Evolutionary conservation across 1,284 basidiomycete species (phyloP).

Genomic region (Dichomitus squalens): DNA sequence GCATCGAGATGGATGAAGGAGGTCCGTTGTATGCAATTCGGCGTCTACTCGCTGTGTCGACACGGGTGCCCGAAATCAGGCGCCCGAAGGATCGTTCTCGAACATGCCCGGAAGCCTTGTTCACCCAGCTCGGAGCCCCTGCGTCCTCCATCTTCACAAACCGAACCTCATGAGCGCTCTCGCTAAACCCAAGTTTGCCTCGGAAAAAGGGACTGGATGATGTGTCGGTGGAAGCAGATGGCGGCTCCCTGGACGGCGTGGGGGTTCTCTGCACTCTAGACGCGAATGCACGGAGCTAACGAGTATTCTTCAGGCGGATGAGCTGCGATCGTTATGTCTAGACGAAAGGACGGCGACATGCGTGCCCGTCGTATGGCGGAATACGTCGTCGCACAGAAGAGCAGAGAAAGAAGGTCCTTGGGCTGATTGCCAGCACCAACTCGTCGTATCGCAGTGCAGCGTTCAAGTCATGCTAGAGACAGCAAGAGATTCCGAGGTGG

Average conservation of each 20-base stretch:
- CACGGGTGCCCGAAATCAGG: too few species aligned
- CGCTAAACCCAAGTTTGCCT: constrained; percentile 7
- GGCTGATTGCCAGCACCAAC: constrained; percentile 6
- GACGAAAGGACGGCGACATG: constrained; percentile 11
- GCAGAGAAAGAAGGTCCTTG: constrained; percentile 14
- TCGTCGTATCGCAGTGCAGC: neutral
- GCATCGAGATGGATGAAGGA: too few species aligned
- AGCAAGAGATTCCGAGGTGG: too few species aligned
- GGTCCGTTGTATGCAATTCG: too few species aligned
- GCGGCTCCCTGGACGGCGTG: constrained; percentile 21
- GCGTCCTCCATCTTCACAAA: too few species aligned
- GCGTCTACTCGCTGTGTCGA: too few species aligned
- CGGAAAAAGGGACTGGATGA: constrained; percentile 25
- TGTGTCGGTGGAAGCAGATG: constrained; percentile 20
- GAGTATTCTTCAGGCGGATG: constrained; percentile 5
- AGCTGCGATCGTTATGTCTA: constrained; percentile 12
- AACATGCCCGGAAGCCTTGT: too few species aligned
- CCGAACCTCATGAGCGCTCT: constrained; percentile 21
- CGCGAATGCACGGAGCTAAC: neutral
- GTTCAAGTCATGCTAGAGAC: too few species aligned
- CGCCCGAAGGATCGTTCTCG: too few species aligned
- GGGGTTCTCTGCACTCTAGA: neutral
- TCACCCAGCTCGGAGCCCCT: too few species aligned
- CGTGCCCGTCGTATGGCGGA: constrained; percentile 12
- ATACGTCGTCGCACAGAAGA: constrained; percentile 10